Conservation (phyloP, 1,284 basidiomycete genomes). For the Gomphus bonarii region DNA sequence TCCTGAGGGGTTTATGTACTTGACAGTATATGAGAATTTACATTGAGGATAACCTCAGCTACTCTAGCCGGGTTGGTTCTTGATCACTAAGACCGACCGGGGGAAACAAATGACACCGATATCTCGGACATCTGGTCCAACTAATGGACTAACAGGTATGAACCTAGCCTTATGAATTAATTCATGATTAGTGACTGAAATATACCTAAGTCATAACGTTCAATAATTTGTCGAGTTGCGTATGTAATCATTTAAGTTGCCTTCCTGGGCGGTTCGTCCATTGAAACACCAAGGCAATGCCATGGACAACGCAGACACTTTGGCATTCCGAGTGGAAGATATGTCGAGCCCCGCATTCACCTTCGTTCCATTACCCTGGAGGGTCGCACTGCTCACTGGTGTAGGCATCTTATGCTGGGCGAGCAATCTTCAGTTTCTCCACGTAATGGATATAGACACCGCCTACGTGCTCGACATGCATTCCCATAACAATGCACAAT, state of each 20-base stretch:
- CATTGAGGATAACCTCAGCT: background rate
- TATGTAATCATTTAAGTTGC: background rate
- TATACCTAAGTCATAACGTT: no score
- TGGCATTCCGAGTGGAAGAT: background rate
- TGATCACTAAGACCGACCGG: background rate
- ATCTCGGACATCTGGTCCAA: background rate
- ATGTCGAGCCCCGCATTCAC: conserved; percentile 2
- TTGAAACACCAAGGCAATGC: background rate
- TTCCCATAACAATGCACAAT: conserved; percentile 12
- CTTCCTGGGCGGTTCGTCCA: background rate
- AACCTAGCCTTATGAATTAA: no score
- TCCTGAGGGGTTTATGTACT: background rate
- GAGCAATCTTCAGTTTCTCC: conserved; percentile 77
- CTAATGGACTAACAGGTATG: no score
- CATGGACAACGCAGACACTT: background rate
- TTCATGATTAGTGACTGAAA: no score
- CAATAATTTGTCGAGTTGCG: background rate
- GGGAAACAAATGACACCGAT: background rate
- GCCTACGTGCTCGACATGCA: conserved; percentile 54
- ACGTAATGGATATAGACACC: conserved; percentile 66
- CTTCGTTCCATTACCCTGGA: conserved; percentile 66
- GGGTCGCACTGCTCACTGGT: conserved; percentile 64
- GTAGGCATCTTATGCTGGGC: conserved; percentile 75
- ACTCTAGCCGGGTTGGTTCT: background rate
- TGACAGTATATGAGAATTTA: background rate